Conservation (phyloP, 2,329 filamentous ascomycete genomes). For the Alternaria novae-zelandiae region DNA sequence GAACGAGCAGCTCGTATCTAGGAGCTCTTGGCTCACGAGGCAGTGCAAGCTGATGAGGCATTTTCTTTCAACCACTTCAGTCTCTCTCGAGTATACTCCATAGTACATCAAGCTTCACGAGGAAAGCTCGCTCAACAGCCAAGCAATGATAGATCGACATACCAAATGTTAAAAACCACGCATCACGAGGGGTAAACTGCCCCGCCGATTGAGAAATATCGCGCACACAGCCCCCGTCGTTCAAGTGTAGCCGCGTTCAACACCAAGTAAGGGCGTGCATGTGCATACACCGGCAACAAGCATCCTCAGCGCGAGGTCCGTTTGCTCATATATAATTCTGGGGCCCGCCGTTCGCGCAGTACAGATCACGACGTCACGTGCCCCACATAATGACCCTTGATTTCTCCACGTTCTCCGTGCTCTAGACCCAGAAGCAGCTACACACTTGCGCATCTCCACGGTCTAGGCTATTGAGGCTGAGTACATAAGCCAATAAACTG, state of each 20-base stretch:
- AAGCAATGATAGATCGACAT: slow-evolving; percentile 3
- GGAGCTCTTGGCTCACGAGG: slow-evolving; percentile 1
- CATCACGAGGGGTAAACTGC: slow-evolving; percentile 4
- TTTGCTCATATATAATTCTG: not conserved
- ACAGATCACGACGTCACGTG: slow-evolving; percentile 6
- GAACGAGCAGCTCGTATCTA: not conserved
- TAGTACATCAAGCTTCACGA: not conserved
- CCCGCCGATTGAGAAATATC: not conserved
- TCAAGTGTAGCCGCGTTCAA: not conserved
- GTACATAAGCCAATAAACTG: slow-evolving; percentile 2
- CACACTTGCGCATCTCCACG: not conserved
- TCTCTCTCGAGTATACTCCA: not conserved
- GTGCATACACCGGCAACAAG: not conserved
- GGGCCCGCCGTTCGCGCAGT: not conserved
- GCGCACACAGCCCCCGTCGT: not conserved
- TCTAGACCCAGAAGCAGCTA: not conserved
- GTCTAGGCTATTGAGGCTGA: slow-evolving; percentile 14
- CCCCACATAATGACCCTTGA: not conserved
- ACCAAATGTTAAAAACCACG: slow-evolving; percentile 7
- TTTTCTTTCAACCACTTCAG: not conserved
- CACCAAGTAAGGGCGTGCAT: not conserved
- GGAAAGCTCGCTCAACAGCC: slow-evolving; percentile 1
- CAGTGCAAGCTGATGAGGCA: slow-evolving; percentile 10
- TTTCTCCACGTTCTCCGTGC: slow-evolving; percentile 2
- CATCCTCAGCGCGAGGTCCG: not conserved